Evolutionary conservation across 495 filamentous ascomycete species (phyloP).

Genomic region (Penicillium malachiteum): DNA sequence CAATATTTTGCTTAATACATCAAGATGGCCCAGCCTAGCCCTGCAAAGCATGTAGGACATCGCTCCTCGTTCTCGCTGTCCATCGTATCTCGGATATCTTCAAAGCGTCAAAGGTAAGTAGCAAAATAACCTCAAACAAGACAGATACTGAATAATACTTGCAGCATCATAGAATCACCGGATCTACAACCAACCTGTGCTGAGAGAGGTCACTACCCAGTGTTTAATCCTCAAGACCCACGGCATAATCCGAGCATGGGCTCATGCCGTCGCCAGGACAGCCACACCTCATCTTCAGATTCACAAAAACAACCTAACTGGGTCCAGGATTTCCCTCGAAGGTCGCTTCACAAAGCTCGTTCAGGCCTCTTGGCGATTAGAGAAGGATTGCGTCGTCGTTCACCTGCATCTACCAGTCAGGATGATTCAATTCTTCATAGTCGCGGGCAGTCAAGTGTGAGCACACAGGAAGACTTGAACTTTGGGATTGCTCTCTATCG

Average conservation of each 20-base stretch:
- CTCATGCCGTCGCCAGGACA: slow-evolving; percentile 9
- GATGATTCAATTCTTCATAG: neutral
- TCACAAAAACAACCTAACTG: slow-evolving; percentile 20
- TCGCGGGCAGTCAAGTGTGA: slow-evolving; percentile 15
- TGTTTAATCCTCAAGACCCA: slow-evolving; percentile 37
- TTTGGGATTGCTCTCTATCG: slow-evolving; percentile 37
- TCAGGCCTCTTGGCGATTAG: slow-evolving; percentile 33
- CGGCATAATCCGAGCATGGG: slow-evolving; percentile 28
- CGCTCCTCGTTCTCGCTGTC: slow-evolving; percentile 15
- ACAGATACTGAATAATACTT: neutral
- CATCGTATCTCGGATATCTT: slow-evolving; percentile 16
- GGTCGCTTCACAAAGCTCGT: slow-evolving; percentile 35
- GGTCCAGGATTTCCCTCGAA: slow-evolving; percentile 28
- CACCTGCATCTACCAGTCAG: neutral
- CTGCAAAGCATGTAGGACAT: too few species aligned
- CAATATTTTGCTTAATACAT: too few species aligned
- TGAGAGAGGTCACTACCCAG: slow-evolving; percentile 36
- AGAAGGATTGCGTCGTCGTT: slow-evolving; percentile 25
- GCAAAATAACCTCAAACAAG: neutral
- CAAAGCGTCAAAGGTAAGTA: slow-evolving; percentile 24
- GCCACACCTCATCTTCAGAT: slow-evolving; percentile 10
- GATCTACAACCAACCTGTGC: slow-evolving; percentile 21
- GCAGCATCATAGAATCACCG: slow-evolving; percentile 4
- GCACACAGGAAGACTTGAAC: slow-evolving; percentile 32
- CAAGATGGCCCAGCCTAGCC: too few species aligned